These are phyloP conservation scores for Colletotrichum tabaci DNA, from an alignment of 2,329 filamentous ascomycete species.

Conservation along the genomic window DNA sequence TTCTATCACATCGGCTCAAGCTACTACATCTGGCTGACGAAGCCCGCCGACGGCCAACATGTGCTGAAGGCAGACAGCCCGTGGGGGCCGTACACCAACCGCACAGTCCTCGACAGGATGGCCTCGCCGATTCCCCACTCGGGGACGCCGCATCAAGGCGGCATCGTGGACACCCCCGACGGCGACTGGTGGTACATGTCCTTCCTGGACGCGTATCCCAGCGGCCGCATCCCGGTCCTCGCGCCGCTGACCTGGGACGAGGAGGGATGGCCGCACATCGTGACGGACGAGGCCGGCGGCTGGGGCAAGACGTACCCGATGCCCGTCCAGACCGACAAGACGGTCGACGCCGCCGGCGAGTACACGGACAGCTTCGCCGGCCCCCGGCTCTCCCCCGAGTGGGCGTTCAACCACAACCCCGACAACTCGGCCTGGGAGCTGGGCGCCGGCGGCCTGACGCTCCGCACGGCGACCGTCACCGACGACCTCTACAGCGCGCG, in stretches of 20 bases:
- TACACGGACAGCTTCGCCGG: conserved; percentile 47
- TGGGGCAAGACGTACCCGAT: conserved; percentile 60
- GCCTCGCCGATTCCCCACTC: conserved; percentile 53
- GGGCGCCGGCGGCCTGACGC: conserved; percentile 54
- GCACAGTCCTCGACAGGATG: conserved; percentile 55
- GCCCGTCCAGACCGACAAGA: conserved; percentile 45
- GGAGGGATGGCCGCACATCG: conserved; percentile 60
- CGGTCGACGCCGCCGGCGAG: conserved; percentile 34
- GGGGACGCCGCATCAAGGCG: conserved; percentile 68
- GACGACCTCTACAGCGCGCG: conserved; percentile 62
- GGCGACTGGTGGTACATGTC: conserved; percentile 72
- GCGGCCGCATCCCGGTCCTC: conserved; percentile 69
- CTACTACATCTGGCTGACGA: conserved; percentile 67
- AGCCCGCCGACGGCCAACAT: conserved; percentile 59
- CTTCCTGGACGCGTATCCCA: conserved; percentile 68
- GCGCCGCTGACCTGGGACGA: conserved; percentile 66
- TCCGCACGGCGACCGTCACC: conserved; percentile 66
- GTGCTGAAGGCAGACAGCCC: conserved; percentile 63
- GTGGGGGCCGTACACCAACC: conserved; percentile 64
- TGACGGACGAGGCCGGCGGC: conserved; percentile 55
- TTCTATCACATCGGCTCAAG: conserved; percentile 68
- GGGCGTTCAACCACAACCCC: conserved; percentile 76
- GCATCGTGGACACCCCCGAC: conserved; percentile 65
- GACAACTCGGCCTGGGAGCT: conserved; percentile 63
- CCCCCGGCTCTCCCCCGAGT: conserved; percentile 57